These are phyloP conservation scores for Solanum habrochaites DNA, from an alignment of 257 asterid genomes.

Conservation along the genomic window DNA sequence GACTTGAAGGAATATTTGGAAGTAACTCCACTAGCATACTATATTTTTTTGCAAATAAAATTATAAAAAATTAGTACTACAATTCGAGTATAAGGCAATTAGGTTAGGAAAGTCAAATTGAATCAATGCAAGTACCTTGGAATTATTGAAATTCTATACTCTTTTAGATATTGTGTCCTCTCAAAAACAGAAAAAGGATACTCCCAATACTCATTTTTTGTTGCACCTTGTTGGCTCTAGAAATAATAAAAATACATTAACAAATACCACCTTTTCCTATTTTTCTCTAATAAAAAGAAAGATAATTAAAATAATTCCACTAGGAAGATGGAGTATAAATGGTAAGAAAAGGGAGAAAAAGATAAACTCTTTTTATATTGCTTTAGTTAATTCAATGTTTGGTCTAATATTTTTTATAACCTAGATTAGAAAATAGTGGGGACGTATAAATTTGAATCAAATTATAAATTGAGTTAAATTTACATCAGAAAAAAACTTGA, in stretches of 20 bases:
- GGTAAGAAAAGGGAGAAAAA: background rate
- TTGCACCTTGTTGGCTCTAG: slow-evolving; percentile 1
- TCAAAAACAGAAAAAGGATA: background rate
- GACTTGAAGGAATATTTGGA: background rate
- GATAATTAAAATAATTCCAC: background rate
- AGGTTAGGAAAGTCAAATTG: background rate
- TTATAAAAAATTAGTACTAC: background rate
- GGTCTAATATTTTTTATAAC: background rate
- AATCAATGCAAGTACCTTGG: background rate
- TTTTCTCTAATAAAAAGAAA: background rate
- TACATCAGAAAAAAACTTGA: no score
- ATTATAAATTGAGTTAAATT: background rate
- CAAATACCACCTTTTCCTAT: background rate
- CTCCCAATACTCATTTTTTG: slow-evolving; percentile 1
- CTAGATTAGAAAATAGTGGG: background rate
- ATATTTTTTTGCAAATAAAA: background rate
- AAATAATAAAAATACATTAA: background rate
- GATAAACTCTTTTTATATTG: background rate
- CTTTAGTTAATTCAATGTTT: background rate
- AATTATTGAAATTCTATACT: background rate
- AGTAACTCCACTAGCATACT: background rate
- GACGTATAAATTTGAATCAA: no score
- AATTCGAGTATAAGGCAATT: background rate
- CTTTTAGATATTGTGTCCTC: background rate
- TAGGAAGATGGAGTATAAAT: background rate